Evolutionary conservation across 2,329 filamentous ascomycete genomes (phyloP).

Genomic region (Anisogramma anomala): DNA sequence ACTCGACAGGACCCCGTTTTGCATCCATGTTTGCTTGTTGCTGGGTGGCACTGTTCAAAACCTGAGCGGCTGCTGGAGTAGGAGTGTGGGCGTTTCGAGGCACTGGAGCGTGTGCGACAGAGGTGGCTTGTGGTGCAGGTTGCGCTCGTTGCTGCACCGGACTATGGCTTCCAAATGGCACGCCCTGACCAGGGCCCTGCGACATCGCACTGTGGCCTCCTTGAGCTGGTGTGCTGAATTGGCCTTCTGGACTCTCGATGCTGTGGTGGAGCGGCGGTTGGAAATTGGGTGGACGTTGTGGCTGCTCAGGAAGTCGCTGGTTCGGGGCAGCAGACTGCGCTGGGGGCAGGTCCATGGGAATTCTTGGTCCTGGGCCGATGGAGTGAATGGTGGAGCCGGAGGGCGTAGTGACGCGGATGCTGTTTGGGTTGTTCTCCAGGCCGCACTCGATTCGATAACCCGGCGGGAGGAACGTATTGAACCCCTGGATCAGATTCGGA

Average conservation of each 20-base stretch:
- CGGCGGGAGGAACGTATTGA: constrained; percentile 93
- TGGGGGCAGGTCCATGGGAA: constrained; percentile 31
- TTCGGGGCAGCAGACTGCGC: constrained; percentile 26
- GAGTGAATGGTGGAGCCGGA: constrained; percentile 94
- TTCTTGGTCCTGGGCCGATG: constrained; percentile 47
- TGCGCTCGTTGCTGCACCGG: constrained; percentile 21
- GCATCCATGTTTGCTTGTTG: constrained; percentile 52
- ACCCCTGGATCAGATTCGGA: constrained; percentile 89
- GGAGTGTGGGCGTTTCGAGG: constrained; percentile 47
- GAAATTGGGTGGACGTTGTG: constrained; percentile 38
- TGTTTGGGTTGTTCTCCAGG: constrained; percentile 84
- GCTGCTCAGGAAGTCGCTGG: constrained; percentile 36
- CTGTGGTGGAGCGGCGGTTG: constrained; percentile 43
- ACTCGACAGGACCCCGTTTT: constrained; percentile 88
- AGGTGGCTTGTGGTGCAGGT: constrained; percentile 24
- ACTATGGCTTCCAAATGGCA: constrained; percentile 23
- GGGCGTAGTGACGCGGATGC: constrained; percentile 90
- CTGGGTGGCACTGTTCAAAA: constrained; percentile 49
- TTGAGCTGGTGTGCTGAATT: constrained; percentile 47
- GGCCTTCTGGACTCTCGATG: constrained; percentile 50
- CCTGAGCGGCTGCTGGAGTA: constrained; percentile 44
- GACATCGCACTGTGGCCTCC: constrained; percentile 38
- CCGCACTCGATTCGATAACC: constrained; percentile 96
- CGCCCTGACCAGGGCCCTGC: constrained; percentile 23
- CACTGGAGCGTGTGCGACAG: constrained; percentile 32